Percentiles rank a stretch among this genome's conserved stretches.
Conservation (phyloP, 495 filamentous ascomycete genomes). For the Margaritispora aquatica region DNA sequence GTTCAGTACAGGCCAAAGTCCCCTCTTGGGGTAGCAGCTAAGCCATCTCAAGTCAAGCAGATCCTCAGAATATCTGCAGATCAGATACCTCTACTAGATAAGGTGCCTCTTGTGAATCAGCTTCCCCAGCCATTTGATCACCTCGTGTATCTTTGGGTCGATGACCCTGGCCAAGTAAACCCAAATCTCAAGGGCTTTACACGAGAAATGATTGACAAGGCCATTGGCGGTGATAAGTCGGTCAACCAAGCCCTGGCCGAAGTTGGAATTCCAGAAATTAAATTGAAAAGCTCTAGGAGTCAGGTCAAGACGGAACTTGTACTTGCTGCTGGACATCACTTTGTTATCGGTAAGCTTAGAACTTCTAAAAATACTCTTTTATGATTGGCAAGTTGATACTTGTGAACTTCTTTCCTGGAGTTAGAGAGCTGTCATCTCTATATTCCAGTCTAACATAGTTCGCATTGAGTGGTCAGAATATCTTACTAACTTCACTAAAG, state of each 20-base stretch:
- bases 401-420: too few species aligned
- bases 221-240: not conserved
- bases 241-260: not conserved
- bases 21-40: not conserved
- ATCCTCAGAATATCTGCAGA: constrained; percentile 1
- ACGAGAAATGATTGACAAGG: not conserved
- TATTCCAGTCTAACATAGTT: too few species aligned
- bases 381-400: too few species aligned
- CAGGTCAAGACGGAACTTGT: not conserved
- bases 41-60: not conserved
- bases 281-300: not conserved
- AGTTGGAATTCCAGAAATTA: not conserved
- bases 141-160: constrained; percentile 1
- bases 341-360: too few species aligned
- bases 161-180: not conserved
- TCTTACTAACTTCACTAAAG: too few species aligned
- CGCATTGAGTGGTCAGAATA: too few species aligned
- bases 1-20: not conserved
- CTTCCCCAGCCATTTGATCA: constrained; percentile 4
- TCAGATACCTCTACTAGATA: constrained; percentile 1
- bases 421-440: too few species aligned
- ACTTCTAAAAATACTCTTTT: too few species aligned
- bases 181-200: not conserved
- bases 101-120: not conserved
- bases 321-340: not conserved